These are phyloP conservation scores for Circinella minor DNA, from an alignment of 371 early-diverging fungal species.

Conservation along the genomic window DNA sequence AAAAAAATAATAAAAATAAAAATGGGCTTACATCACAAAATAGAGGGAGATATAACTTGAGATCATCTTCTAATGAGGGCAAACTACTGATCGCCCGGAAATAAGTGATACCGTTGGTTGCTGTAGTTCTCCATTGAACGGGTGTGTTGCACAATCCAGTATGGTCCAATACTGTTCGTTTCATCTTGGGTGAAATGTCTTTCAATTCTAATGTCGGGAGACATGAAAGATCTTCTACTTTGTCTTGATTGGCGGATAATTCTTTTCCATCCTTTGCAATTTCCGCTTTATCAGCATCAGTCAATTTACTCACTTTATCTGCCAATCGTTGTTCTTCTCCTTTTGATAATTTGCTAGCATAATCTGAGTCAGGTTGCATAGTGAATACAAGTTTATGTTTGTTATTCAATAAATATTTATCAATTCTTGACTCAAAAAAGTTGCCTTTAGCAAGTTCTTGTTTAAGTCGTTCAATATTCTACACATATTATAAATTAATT, in stretches of 20 bases:
- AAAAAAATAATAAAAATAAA: background rate
- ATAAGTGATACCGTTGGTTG: constrained; percentile 95
- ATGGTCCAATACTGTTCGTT: constrained; percentile 70
- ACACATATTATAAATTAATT: constrained; percentile 12
- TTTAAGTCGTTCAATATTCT: constrained; percentile 78
- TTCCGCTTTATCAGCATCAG: constrained; percentile 59
- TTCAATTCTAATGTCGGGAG: constrained; percentile 81
- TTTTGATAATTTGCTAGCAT: constrained; percentile 54
- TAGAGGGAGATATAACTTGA: constrained; percentile 78
- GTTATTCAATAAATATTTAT: constrained; percentile 81
- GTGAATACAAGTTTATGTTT: constrained; percentile 75
- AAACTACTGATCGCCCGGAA: constrained; percentile 72
- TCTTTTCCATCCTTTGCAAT: constrained; percentile 66
- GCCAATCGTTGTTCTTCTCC: constrained; percentile 73
- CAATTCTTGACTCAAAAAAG: constrained; percentile 74
- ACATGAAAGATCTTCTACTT: constrained; percentile 76
- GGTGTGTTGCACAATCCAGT: constrained; percentile 62
- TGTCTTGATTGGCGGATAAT: constrained; percentile 74
- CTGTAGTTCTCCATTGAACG: constrained; percentile 79
- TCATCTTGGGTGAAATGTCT: constrained; percentile 73
- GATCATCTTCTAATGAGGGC: constrained; percentile 64
- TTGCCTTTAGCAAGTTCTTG: constrained; percentile 63
- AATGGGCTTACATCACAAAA: constrained; percentile 69
- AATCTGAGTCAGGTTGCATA: constrained; percentile 82
- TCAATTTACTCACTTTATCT: constrained; percentile 60